phyloP scores from a whole-genome alignment of 1,139 yeast genomes.

The Hanseniaspora sp. region DNA sequence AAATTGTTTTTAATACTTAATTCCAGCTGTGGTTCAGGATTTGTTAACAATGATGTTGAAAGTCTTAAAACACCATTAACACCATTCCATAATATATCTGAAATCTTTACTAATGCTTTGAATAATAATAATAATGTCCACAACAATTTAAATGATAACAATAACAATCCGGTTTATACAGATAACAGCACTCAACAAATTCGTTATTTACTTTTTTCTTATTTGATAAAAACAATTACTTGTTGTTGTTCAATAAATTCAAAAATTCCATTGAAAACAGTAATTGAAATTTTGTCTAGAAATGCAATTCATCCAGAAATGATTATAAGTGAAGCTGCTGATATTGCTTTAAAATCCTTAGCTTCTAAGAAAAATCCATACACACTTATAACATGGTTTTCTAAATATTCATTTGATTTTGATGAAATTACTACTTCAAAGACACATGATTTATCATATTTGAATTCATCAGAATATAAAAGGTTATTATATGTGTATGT shows the following conservation, averaged over 20 bases:
- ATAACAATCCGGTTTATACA: slow-evolving; percentile 16
- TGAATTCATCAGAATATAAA: slow-evolving; percentile 49
- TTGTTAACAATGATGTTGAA: slow-evolving; percentile 28
- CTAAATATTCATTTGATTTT: slow-evolving; percentile 68
- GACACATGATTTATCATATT: slow-evolving; percentile 42
- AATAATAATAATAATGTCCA: slow-evolving; percentile 17
- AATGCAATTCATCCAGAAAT: slow-evolving; percentile 61
- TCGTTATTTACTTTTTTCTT: slow-evolving; percentile 43
- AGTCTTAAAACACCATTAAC: slow-evolving; percentile 28
- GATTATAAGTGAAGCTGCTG: slow-evolving; percentile 52
- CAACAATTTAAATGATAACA: slow-evolving; percentile 15
- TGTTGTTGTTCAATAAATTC: slow-evolving; percentile 37
- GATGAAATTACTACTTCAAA: slow-evolving; percentile 46
- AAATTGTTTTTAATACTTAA: slow-evolving; percentile 52
- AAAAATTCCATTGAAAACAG: slow-evolving; percentile 43
- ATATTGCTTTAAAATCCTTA: slow-evolving; percentile 50
- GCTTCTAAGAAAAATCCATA: slow-evolving; percentile 66
- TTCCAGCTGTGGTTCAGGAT: slow-evolving; percentile 43
- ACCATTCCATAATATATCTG: slow-evolving; percentile 31
- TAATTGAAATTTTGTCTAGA: slow-evolving; percentile 64
- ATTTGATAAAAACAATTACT: slow-evolving; percentile 57
- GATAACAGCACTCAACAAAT: slow-evolving; percentile 21
- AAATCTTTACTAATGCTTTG: slow-evolving; percentile 22
- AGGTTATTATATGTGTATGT: slow-evolving; percentile 58
- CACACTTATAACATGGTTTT: slow-evolving; percentile 58